Evolutionary conservation across 768 basidiomycete species (phyloP), one percentile per base, ranked within the genome.

Genomic region (Calocybe cyanea): DNA sequence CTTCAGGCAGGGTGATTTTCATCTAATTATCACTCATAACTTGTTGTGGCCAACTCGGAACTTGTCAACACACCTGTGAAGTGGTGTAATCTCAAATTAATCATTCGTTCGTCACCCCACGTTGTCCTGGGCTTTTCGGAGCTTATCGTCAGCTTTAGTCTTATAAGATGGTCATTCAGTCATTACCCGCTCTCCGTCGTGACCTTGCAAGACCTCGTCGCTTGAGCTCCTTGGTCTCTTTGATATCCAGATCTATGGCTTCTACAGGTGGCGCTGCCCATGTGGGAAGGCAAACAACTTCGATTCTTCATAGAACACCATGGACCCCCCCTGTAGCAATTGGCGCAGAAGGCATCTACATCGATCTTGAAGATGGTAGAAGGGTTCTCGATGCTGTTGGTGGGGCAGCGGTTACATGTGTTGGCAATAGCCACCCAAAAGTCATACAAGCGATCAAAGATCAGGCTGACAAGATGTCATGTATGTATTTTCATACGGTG

Each of bases 401-500:
- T 36, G 92, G 91, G 21, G 90, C 90, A 5, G 89, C 92, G 8
- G 92, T 94, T 21, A 63, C 81, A 9, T 89, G 85, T 61, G 61
- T 94, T 35, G 92, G 91, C 2, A 80, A 81, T 47, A 77, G 74
- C 17, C 81, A 91, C 57, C 86, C 85, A 2, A 76, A 73, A 48
- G 86, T 92, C 25, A 69, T 77, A 46, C 68, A 82, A 57, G 86
- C 86, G 2, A 72, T 92, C 43, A 87, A 90, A 61, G 79, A 88
- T 46, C 90, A 92, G 55, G 69, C 85, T 14, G 87, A 89, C 63
- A 80, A 80, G 54, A 66, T 92, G 33, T 71, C 87, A 17, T 92
- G 89, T 90, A 53, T 41, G 83, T 70, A 35, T 18, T 11, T 28
- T 28, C 25, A n/a, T n/a, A n/a, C 21, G 30, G 15, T 13, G 18